These are phyloP conservation scores for Jatropha podagrica DNA, from an alignment of 441 rosid species.

Conservation along the genomic window DNA sequence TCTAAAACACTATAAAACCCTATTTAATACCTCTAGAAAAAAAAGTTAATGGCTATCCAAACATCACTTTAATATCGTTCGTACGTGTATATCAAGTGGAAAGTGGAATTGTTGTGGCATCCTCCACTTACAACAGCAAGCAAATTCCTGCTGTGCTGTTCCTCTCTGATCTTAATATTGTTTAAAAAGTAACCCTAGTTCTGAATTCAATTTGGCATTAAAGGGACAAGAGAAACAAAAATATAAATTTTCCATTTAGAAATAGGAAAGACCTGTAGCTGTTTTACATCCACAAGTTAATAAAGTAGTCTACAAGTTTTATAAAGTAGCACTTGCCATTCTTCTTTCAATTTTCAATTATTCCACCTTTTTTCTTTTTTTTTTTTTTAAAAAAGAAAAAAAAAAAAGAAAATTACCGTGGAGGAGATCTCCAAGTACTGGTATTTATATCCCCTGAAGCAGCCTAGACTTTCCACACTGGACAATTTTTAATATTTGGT, in stretches of 20 bases:
- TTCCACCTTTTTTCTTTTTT: background rate
- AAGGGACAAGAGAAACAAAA: background rate
- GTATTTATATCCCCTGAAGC: conserved; percentile 32
- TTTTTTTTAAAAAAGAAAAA: background rate
- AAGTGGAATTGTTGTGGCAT: conserved; percentile 30
- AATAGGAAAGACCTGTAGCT: background rate
- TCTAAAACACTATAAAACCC: background rate
- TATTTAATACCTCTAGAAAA: background rate
- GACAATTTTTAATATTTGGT: background rate
- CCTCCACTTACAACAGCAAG: conserved; percentile 32
- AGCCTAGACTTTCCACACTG: background rate
- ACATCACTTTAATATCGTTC: background rate
- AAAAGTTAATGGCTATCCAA: conserved; percentile 5
- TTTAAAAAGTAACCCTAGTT: background rate
- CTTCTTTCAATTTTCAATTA: conserved; percentile 11
- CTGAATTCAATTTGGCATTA: conserved; percentile 14
- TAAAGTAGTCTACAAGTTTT: conserved; percentile 33
- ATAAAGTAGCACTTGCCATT: conserved; percentile 22
- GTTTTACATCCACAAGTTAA: conserved; percentile 29
- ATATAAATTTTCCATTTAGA: background rate
- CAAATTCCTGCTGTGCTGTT: conserved; percentile 13
- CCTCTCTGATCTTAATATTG: conserved; percentile 3
- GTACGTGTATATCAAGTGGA: conserved; percentile 15
- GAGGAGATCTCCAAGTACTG: background rate
- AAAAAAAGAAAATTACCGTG: too few species aligned